Conservation (phyloP, 148 eudicot species). For the Rheum nobile region DNA sequence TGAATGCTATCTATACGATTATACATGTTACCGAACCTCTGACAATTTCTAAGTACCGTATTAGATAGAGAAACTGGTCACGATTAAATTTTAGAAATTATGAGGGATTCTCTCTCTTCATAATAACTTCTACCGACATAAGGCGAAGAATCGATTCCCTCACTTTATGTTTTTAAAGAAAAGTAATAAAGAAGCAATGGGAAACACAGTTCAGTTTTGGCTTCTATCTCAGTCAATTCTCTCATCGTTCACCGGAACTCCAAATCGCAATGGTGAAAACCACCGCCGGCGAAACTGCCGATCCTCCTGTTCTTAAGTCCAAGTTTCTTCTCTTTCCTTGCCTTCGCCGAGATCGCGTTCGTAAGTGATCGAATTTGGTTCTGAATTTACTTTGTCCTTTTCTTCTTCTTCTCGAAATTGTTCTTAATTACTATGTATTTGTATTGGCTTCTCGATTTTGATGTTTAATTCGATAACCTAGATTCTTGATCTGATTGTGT, state of each 20-base stretch:
- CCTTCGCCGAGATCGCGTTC: constrained; percentile 4
- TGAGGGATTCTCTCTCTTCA: neutral
- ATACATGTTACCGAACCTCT: too few relatives aligned
- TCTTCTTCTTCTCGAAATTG: neutral
- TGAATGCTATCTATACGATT: too few relatives aligned
- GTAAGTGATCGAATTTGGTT: neutral
- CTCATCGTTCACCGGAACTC: neutral
- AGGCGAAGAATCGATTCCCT: constrained; percentile 1
- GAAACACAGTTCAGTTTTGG: neutral
- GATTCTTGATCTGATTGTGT: neutral
- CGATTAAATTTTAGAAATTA: too few relatives aligned
- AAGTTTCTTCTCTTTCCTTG: neutral
- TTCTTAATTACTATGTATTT: neutral
- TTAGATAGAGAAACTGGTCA: too few relatives aligned
- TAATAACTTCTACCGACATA: constrained; percentile 2
- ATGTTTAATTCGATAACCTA: neutral
- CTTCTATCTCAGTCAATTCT: neutral
- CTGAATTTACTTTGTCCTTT: neutral
- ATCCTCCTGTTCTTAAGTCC: neutral
- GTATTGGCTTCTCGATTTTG: neutral
- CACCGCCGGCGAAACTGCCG: neutral
- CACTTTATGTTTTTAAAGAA: neutral
- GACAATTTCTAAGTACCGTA: too few relatives aligned
- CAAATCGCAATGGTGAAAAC: neutral
- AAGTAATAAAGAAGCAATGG: neutral